phyloP scores from a whole-genome alignment of 2,329 filamentous ascomycete species.

The Verruconis gallopava region DNA sequence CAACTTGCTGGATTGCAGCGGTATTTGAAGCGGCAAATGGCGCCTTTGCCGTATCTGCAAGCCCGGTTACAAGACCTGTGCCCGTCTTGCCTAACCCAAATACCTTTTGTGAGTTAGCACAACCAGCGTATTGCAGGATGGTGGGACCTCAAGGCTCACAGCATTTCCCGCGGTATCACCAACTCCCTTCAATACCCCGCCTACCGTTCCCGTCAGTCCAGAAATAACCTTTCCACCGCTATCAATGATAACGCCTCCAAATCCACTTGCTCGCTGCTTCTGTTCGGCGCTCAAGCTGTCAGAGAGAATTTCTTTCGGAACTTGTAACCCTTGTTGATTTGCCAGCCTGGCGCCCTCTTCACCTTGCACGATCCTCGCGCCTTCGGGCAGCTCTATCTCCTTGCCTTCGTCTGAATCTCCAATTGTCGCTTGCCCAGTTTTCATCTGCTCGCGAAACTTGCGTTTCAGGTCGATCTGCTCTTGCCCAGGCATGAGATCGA shows the following conservation, averaged over 20 bases:
- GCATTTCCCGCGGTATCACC: conserved; percentile 14
- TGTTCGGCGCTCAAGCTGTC: conserved; percentile 8
- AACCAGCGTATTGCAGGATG: neutral
- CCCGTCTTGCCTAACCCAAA: conserved; percentile 7
- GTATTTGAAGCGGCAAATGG: no score
- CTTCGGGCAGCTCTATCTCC: neutral
- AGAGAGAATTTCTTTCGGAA: conserved; percentile 9
- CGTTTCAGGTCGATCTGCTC: conserved; percentile 9
- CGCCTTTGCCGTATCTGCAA: conserved; percentile 7
- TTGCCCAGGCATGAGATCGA: conserved; percentile 13
- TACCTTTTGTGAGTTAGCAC: conserved; percentile 4
- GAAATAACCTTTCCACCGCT: conserved; percentile 11
- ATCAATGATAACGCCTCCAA: conserved; percentile 8
- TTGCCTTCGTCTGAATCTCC: conserved; percentile 5
- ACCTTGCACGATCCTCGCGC: neutral
- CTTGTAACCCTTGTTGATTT: conserved; percentile 2
- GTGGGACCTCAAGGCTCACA: conserved; percentile 8
- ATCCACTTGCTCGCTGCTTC: neutral
- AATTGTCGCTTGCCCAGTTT: conserved; percentile 7
- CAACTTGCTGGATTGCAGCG: no score
- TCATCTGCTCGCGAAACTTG: conserved; percentile 9
- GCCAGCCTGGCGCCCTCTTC: neutral
- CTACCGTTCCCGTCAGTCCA: conserved; percentile 11
- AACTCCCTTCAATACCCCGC: conserved; percentile 13
- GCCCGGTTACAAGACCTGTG: neutral